Conservation (phyloP, 495 filamentous ascomycete genomes). For the Poronia punctata region DNA sequence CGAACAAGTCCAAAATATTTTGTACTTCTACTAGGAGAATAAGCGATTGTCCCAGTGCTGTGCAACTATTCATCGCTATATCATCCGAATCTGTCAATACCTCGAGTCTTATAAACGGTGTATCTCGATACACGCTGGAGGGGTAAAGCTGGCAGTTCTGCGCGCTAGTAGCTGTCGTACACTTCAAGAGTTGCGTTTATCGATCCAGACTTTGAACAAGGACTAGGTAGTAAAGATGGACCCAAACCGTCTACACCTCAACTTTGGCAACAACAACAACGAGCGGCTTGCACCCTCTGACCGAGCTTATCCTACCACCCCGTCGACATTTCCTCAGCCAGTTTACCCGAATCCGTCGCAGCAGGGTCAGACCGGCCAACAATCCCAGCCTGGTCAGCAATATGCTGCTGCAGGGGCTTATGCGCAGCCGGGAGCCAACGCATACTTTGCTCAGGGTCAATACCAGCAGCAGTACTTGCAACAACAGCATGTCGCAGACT, state of each 20-base stretch:
- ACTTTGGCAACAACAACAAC: conserved; percentile 61
- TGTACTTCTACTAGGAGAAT: too few relatives aligned
- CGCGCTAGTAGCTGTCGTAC: too few relatives aligned
- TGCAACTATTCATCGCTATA: too few relatives aligned
- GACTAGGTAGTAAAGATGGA: too few relatives aligned
- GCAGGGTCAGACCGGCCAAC: conserved; percentile 45
- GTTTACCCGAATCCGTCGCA: conserved; percentile 52
- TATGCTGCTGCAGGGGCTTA: conserved; percentile 42
- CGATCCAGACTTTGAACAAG: too few relatives aligned
- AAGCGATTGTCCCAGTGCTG: too few relatives aligned
- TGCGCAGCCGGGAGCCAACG: conserved; percentile 43
- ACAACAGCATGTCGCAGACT: conserved; percentile 9
- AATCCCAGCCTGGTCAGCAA: conserved; percentile 34
- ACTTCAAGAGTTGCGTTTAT: too few relatives aligned
- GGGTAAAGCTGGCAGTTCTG: too few relatives aligned
- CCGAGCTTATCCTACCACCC: conserved; percentile 91
- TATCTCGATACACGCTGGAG: too few relatives aligned
- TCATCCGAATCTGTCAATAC: too few relatives aligned
- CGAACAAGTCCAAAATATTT: too few relatives aligned
- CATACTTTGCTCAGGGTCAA: conserved; percentile 53
- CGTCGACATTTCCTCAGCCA: conserved; percentile 91
- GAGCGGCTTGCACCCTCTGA: conserved; percentile 59
- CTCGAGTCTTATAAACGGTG: too few relatives aligned
- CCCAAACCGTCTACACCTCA: conserved; percentile 60
- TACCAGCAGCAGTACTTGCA: conserved; percentile 14